Percentiles rank a stretch among this genome's conserved stretches.
phyloP scores from a whole-genome alignment of 2,329 filamentous ascomycete genomes.

The Aspergillus pseudoterreus region DNA sequence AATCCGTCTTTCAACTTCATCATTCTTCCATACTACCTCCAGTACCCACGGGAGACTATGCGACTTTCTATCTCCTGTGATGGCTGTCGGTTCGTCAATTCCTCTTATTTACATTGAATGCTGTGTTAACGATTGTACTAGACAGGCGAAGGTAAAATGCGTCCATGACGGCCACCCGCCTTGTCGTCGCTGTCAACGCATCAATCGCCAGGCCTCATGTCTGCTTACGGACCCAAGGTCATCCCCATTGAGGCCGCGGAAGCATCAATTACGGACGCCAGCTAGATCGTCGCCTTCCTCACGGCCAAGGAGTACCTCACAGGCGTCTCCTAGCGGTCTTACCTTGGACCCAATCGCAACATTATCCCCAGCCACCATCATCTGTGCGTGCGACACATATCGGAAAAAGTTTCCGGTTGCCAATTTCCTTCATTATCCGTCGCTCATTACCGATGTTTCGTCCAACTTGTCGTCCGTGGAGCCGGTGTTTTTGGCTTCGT shows the following conservation, averaged over 20 bases:
- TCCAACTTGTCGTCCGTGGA: constrained; percentile 27
- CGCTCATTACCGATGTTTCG: constrained; percentile 32
- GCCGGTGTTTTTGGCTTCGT: constrained; percentile 30
- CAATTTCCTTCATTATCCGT: constrained; percentile 37
- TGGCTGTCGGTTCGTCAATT: constrained; percentile 27
- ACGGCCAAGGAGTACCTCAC: neutral
- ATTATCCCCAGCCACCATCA: constrained; percentile 26
- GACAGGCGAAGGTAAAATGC: constrained; percentile 36
- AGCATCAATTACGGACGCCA: neutral
- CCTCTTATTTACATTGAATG: neutral
- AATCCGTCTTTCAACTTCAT: no score
- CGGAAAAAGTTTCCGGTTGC: constrained; percentile 35
- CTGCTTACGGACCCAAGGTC: constrained; percentile 28
- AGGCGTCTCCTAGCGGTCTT: neutral
- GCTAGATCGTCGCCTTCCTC: neutral
- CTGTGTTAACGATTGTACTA: constrained; percentile 9
- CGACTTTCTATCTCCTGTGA: constrained; percentile 35
- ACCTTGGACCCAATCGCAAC: constrained; percentile 16
- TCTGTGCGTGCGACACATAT: constrained; percentile 33
- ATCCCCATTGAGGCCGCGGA: constrained; percentile 10
- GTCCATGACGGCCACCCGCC: constrained; percentile 32
- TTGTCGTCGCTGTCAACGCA: constrained; percentile 30
- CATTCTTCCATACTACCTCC: no score
- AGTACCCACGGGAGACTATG: constrained; percentile 17
- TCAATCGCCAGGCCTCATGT: constrained; percentile 19